Base-by-base conservation (phyloP, 1,284 basidiomycete genomes). In the Exobasidium cylindrosporum region DNA sequence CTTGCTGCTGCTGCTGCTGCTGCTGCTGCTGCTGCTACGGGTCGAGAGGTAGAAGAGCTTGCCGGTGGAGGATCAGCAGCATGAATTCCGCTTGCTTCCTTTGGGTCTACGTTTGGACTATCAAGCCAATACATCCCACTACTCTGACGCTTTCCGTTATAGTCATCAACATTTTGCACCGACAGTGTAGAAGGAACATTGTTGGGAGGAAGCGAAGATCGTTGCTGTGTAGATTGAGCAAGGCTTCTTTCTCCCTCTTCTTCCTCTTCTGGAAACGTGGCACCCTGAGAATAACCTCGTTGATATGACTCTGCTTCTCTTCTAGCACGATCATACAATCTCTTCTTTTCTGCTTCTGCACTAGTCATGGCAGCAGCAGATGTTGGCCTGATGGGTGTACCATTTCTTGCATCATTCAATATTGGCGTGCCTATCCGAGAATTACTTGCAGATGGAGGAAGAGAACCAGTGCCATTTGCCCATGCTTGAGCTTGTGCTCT, bases 231-330 rank as follows among this genome's bases (percentile, higher is more conserved):
- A n/a, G n/a, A 13, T 44, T 23, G 40, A 21, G 7, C 24, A 28
- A n/a, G 23, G 28, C 23, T 49, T 31, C 35, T 30, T 30, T 44
- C n/a, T n/a, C n/a, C n/a, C 57, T 53, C 57, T 31, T 59, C 62
- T 21, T 17, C 17, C 35, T 40, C 35, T 7, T 17, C 40, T 2
- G 72, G 68, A 46, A 72, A 72, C 3, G 53, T 46, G 1, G 65
- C 68, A 24, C 70, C 68, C 13, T 65, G 60, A 26, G 54, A 29
- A 29, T 61, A 71, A 13, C 57, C 57, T 50, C 58, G 62, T 46
- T 76, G 72, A 58, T 74, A 76, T 10, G 46, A 26, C 57, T 71
- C 74, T 10, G 73, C 76, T 61, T 77, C 70, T 1, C 59, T 53
- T 7, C 70, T 61, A 5, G 76, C 76, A 5, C 73, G 59, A 47